Evolutionary conservation across 2,329 filamentous ascomycete genomes (phyloP), one percentile per base, ranked within the genome.

Genomic region (Aspergillus sojae): DNA sequence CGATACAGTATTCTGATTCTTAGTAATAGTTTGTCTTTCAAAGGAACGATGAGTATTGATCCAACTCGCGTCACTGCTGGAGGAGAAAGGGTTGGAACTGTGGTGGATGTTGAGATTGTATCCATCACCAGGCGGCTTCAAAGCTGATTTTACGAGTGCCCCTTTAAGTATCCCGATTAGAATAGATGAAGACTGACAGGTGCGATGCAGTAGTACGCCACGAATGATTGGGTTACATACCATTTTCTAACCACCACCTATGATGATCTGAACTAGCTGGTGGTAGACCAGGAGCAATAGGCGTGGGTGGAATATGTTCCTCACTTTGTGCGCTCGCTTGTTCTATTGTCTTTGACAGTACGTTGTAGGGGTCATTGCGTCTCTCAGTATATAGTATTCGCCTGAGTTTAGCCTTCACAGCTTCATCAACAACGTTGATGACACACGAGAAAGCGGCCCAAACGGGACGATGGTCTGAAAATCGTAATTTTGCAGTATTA

Each of bases 391-490:
- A 97, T 12, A 98, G 82, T 58, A 90, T 85, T 36, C 86, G 86
- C 72, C 90, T 91, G 54, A 98, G 88, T 4, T 82, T 79, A 65
- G 94, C 89, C 68, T 92, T 93, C 59, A 85, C 81, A 28, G 78
- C 80, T 74, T 97, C 92, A 68, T 99, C 87, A 12, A 98, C 82
- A 52, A 95, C 88, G 68, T 84, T 94, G 58, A 98, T 90, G 1
- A 85, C 87, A 77, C 94, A 96, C 68, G 93, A 87, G 74, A 99
- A 99, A 0, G 88, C 88, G 14, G 93, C 94, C 78, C 92, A 97
- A 0, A 99, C 94, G 2, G 95, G 95, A n/a, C 94, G 87, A 77
- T 99, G 95, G 74, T 99, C 95, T 0, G 95, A 99, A 75, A 98
- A 97, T 14, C 86, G 87, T 41, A 99, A 82, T 34, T 92, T 89